phyloP scores from a whole-genome alignment of 306 rosid genomes.

The Pyrus pyrifolia region DNA sequence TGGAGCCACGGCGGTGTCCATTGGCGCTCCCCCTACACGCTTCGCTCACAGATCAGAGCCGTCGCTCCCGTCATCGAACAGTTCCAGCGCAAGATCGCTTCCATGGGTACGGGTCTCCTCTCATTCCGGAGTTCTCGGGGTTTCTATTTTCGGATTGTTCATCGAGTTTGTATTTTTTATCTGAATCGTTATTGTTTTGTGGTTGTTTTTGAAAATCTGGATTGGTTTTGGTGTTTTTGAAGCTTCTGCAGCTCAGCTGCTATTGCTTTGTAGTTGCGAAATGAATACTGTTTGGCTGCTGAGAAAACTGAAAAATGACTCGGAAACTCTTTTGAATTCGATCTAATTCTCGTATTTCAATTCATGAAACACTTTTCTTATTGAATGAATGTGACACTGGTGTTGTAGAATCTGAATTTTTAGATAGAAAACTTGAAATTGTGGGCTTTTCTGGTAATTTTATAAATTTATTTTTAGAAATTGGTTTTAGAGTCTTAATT shows the following conservation, averaged over 20 bases:
- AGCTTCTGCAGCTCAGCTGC: not conserved
- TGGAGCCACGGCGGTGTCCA: constrained; percentile 72
- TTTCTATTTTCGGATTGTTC: not conserved
- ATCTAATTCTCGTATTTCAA: not conserved
- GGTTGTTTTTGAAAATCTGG: not conserved
- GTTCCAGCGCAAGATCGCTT: constrained; percentile 66
- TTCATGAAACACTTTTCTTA: not conserved
- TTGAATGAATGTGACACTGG: not conserved
- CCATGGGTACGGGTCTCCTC: constrained; percentile 44
- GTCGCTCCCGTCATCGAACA: constrained; percentile 64
- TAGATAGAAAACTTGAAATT: not conserved
- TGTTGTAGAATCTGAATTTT: not conserved
- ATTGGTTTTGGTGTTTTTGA: not conserved
- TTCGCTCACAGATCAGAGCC: constrained; percentile 84
- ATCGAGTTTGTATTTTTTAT: not conserved
- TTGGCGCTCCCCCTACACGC: constrained; percentile 60
- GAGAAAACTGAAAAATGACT: not conserved
- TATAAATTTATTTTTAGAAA: not conserved
- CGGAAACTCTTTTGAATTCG: not conserved
- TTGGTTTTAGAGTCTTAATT: not conserved
- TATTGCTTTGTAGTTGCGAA: not conserved
- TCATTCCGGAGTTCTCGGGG: constrained; percentile 22
- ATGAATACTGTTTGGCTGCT: constrained; percentile 2
- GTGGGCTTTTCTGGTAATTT: not conserved
- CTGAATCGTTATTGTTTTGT: not conserved